Evolutionary conservation across 2,329 filamentous ascomycete species (phyloP), one percentile per base, ranked within the genome.

Genomic region (Bipolaris oryzae): DNA sequence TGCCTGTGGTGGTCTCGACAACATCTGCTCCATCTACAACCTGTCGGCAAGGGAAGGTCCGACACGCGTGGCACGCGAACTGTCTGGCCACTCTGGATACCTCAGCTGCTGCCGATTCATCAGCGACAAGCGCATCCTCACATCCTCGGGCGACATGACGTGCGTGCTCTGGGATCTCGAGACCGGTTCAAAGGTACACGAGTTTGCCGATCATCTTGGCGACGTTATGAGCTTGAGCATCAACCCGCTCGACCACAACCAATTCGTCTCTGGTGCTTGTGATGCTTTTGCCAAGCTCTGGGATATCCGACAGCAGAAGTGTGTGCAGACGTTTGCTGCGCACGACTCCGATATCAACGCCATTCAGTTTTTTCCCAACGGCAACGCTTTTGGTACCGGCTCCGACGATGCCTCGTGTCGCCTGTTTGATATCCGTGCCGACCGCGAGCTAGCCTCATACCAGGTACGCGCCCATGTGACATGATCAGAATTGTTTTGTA

Each of bases 151-250:
- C 63, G 95, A 99, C 76, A 99, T 99, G 95, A 99, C 95, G 50
- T 99, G 95, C 78, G 97, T 98, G 89, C 91, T 98, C 74, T 99
- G 95, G 95, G 95, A 99, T 81, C 94, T 99, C 64, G 95, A 99
- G 80, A 96, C 94, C 0, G 95, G 95, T 55, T 92, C 93, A 65
- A 97, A 97, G 82, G 90, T 96, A 39, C 96, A 93, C 74, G 95
- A 99, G 77, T 99, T 98, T 69, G 95, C 95, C 73, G 95, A 99
- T 79, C 95, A 99, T 77, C 85, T 99, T 10, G 95, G 95, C 75
- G 95, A 99, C 74, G 95, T 99, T 68, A 99, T 99, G 95, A 98
- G 94, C 83, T 92, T 98, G 81, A 98, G 94, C 85, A 91, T 99
- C 79, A 98, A 99, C 81, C 95, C 95, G 1, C 96, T 96, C 61